A percentile compares a stretch with the other conserved stretches of the same genome.
phyloP scores from a whole-genome alignment of 768 basidiomycete genomes.

The Gautieria morchelliformis region DNA sequence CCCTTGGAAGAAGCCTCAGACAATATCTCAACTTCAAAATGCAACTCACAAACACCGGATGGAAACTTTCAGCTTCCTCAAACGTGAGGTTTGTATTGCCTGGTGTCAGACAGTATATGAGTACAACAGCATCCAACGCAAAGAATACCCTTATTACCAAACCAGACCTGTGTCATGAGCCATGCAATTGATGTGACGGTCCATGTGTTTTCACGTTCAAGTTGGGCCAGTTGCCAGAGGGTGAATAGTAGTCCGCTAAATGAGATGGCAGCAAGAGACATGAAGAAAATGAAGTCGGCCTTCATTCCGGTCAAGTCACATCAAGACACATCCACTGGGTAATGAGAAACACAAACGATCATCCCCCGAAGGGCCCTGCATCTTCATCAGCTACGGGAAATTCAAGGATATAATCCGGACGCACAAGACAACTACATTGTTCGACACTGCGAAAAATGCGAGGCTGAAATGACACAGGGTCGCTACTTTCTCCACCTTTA shows the following conservation, averaged over 20 bases:
- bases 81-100: conserved; percentile 45
- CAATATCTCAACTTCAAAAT: neutral
- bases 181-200: conserved; percentile 52
- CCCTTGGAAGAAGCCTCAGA: conserved; percentile 18
- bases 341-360: conserved; percentile 33
- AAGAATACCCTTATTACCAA: conserved; percentile 29
- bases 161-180: conserved; percentile 85
- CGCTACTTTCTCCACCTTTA: neutral
- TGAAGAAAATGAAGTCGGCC: conserved; percentile 67
- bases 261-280: conserved; percentile 67
- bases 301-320: neutral
- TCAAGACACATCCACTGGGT: neutral
- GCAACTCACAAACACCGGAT: conserved; percentile 40
- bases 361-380: conserved; percentile 69
- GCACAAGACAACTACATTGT: conserved; percentile 72
- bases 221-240: conserved; percentile 37
- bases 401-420: conserved; percentile 15
- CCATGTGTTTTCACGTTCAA: conserved; percentile 26
- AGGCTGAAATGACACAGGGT: conserved; percentile 31
- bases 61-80: conserved; percentile 32
- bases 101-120: conserved; percentile 11
- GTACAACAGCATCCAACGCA: neutral
- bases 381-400: neutral
- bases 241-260: conserved; percentile 70
- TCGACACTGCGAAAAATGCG: conserved; percentile 72